Percentiles rank a stretch among this genome's conserved stretches.
These are phyloP conservation scores for Pseudophaeomoniella oleicola DNA, from an alignment of 2,329 filamentous ascomycete genomes.

Conservation along the genomic window DNA sequence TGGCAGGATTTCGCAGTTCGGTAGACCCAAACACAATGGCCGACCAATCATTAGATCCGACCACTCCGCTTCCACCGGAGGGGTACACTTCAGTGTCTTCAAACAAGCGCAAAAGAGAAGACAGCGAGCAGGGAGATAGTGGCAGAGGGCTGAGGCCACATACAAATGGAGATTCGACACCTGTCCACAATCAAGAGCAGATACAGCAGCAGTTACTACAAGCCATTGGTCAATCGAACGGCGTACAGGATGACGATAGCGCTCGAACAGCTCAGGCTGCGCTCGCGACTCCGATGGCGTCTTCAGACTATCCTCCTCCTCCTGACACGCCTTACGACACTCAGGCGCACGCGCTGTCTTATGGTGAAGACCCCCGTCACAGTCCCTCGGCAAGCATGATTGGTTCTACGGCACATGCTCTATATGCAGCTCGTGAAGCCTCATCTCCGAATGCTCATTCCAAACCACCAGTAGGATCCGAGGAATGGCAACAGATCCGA, in stretches of 20 bases:
- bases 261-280: constrained; percentile 32
- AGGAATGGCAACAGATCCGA: constrained; percentile 94
- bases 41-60: neutral
- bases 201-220: constrained; percentile 33
- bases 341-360: constrained; percentile 18
- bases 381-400: constrained; percentile 14
- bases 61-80: neutral
- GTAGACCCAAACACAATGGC: no score
- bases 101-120: constrained; percentile 13
- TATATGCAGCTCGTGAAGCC: constrained; percentile 36
- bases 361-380: constrained; percentile 26
- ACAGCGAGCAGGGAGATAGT: constrained; percentile 7
- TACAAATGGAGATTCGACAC: constrained; percentile 6
- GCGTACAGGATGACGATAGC: constrained; percentile 32
- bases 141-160: constrained; percentile 8
- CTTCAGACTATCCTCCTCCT: constrained; percentile 28
- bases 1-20: no score
- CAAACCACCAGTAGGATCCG: constrained; percentile 86
- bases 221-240: constrained; percentile 38
- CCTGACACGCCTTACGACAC: constrained; percentile 23
- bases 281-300: constrained; percentile 26
- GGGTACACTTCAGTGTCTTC: neutral
- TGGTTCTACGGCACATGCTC: constrained; percentile 44
- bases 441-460: constrained; percentile 31
- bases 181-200: constrained; percentile 14